Evolutionary conservation across 768 basidiomycete genomes (phyloP).

Genomic region (Leccinum aurantiacum): DNA sequence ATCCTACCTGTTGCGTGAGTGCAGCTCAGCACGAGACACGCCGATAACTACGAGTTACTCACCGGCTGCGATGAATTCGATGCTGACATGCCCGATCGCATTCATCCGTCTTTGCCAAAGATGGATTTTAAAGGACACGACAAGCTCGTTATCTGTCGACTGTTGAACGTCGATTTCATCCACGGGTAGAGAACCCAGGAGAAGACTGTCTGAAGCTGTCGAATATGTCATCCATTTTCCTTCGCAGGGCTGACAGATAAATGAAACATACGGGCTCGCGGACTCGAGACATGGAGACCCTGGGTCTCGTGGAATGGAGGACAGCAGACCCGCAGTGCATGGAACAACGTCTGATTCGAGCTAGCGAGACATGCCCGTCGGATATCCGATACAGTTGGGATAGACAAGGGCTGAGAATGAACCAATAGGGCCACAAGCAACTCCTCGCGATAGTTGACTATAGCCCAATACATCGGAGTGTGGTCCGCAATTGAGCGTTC

Average conservation of each 20-base stretch:
- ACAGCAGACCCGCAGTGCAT: constrained; percentile 20
- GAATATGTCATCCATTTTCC: background rate
- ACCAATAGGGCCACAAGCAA: constrained; percentile 53
- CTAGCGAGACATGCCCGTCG: constrained; percentile 59
- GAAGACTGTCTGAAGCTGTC: constrained; percentile 37
- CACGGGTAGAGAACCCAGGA: constrained; percentile 39
- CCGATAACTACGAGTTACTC: background rate
- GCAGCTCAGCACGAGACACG: background rate
- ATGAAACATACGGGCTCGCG: constrained; percentile 29
- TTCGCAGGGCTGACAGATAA: background rate
- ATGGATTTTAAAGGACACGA: constrained; percentile 49
- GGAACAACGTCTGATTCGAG: constrained; percentile 21
- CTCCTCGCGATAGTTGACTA: constrained; percentile 36
- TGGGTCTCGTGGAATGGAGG: constrained; percentile 26
- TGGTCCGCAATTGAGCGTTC: constrained; percentile 25
- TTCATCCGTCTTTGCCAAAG: constrained; percentile 71
- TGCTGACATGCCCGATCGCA: constrained; percentile 48
- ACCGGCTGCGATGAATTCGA: constrained; percentile 63
- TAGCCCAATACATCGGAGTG: constrained; percentile 33
- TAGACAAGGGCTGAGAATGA: constrained; percentile 43
- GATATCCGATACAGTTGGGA: constrained; percentile 55
- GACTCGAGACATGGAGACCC: constrained; percentile 17
- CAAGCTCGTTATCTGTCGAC: constrained; percentile 47
- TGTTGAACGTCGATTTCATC: constrained; percentile 57
- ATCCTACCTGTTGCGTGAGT: constrained; percentile 17